Percentiles rank a stretch among this genome's conserved stretches.
Conservation (phyloP, 345 rosid genomes). For the Draba incana region DNA sequence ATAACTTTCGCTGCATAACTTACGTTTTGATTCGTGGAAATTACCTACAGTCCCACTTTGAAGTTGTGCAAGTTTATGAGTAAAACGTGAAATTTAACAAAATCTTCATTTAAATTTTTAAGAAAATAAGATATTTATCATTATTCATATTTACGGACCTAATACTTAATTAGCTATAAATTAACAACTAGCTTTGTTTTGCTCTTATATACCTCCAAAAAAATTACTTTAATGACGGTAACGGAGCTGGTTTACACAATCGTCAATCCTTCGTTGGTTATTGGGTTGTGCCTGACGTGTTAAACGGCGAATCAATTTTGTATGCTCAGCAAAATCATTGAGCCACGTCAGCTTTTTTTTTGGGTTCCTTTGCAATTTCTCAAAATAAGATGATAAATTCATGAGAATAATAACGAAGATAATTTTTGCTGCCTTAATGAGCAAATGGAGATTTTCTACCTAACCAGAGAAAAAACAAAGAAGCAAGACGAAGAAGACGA, state of each 20-base stretch:
- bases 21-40: too few relatives aligned
- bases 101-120: too few relatives aligned
- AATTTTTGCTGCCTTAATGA: constrained; percentile 1
- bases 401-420: too few relatives aligned
- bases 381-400: not conserved
- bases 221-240: not conserved
- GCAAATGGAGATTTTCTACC: constrained; percentile 19
- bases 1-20: not conserved
- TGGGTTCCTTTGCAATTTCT: not conserved
- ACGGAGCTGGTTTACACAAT: constrained; percentile 12
- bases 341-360: constrained; percentile 21
- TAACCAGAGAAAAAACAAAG: not conserved
- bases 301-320: not conserved
- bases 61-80: too few relatives aligned
- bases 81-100: too few relatives aligned
- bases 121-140: too few relatives aligned
- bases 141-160: too few relatives aligned
- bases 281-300: constrained; percentile 6
- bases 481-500: not conserved
- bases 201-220: not conserved
- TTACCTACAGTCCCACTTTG: too few relatives aligned
- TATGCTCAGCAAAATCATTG: not conserved
- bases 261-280: not conserved
- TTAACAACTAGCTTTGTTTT: constrained; percentile 12
- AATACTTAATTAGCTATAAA: not conserved